Evolutionary conservation across 208 protist species (phyloP).

Genomic region (Leishmania lainsoni): DNA sequence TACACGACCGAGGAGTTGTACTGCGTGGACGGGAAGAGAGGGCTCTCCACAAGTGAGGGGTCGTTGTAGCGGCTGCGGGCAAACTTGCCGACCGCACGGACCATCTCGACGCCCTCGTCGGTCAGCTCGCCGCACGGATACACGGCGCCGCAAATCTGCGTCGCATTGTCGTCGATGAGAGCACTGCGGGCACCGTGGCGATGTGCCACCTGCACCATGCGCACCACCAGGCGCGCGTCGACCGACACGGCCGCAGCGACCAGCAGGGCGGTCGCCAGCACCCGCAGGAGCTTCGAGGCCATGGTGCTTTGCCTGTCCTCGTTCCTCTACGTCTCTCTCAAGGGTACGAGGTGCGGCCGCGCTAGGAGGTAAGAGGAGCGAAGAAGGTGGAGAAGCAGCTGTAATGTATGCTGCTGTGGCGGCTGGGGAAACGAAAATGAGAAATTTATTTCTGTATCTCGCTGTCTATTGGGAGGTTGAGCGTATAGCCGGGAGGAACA

Average conservation of each 20-base stretch:
- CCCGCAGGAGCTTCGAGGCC: not conserved
- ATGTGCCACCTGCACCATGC: conserved; percentile 53
- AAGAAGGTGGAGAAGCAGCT: not conserved
- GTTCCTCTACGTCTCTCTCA: not conserved
- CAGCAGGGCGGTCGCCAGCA: conserved; percentile 20
- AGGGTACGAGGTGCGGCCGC: not conserved
- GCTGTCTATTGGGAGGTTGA: not conserved
- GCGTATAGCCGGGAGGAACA: no score
- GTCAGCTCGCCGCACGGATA: conserved; percentile 57
- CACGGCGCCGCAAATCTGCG: conserved; percentile 34
- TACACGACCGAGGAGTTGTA: conserved; percentile 60
- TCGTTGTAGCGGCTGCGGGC: conserved; percentile 52
- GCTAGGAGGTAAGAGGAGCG: not conserved
- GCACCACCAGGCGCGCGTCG: conserved; percentile 30
- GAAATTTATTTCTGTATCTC: not conserved
- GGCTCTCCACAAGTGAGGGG: conserved; percentile 31
- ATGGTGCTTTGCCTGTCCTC: not conserved
- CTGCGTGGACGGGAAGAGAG: conserved; percentile 37
- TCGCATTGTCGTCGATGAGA: conserved; percentile 29
- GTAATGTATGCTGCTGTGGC: not conserved
- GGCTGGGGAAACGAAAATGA: not conserved
- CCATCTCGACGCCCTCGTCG: conserved; percentile 36
- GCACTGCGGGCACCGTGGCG: conserved; percentile 47
- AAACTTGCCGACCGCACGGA: conserved; percentile 38
- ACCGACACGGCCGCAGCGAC: conserved; percentile 15